Evolutionary conservation across 2,329 filamentous ascomycete species (phyloP), one percentile per base, ranked within the genome.

Genomic region (Fusarium sp.): DNA sequence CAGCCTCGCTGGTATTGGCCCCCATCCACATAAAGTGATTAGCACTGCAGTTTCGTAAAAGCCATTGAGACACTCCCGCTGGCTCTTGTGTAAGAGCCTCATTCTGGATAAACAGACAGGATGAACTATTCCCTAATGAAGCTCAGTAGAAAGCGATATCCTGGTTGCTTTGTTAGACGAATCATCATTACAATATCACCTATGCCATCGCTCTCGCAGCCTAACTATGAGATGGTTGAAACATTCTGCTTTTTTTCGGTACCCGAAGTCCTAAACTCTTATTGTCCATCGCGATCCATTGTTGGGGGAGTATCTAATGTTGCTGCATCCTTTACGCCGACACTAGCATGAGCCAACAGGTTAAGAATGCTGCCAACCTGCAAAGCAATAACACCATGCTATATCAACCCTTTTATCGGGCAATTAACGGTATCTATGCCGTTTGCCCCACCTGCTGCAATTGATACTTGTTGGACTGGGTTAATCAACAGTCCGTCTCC

Each of bases 391-490:
- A n/a, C 19, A 58, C 43, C 50, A 31, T 63, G 49, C 28, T 43
- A 49, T 63, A 39, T 31, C 39, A 23, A 28, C 13, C 23, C 34
- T 26, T 14, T 23, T 41, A 51, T 51, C 18, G 9, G 18, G 25
- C 11, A 39, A 19, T 39, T 39, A 16, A 26, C 31, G 21, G 16
- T 41, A 9, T 14, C 25, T 19, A 39, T 19, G 31, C n/a, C 31
- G n/a, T 18, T 37, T 37, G 21, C 34, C 21, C 48, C 16, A 23
- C 30, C 31, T 19, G n/a, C 21, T 18, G 18, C 34, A 25, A n/a
- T 41, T 37, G 18, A n/a, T 41, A 41, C 31, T 19, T 51, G 21
- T 70, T 57, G 51, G 55, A 37, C 51, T 67, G 66, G 51, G 37
- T 67, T 63, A 39, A 45, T 39, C 42, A 55, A 48, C 56, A 30